Percentiles rank a stretch among this genome's conserved stretches.
Conservation (phyloP, 441 rosid genomes). For the Euphorbia celastroides region DNA sequence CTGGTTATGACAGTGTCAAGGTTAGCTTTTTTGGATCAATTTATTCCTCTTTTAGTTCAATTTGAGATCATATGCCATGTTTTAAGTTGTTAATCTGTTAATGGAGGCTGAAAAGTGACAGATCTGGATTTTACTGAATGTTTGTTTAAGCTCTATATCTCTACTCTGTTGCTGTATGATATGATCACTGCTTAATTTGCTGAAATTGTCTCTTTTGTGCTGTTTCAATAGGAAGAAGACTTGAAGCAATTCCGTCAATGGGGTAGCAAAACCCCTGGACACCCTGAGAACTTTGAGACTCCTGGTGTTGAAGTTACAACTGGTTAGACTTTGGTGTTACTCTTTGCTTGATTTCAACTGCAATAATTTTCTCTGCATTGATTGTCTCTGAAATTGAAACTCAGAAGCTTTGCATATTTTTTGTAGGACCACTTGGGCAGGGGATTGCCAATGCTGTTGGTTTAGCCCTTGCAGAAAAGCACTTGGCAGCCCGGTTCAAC, state of each 20-base stretch:
- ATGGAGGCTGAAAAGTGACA: conserved; percentile 12
- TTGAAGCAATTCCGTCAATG: conserved; percentile 88
- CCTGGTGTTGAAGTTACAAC: conserved; percentile 99
- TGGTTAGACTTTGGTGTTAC: conserved; percentile 41
- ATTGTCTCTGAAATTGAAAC: no score
- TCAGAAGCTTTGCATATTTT: neutral
- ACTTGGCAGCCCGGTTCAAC: conserved; percentile 95
- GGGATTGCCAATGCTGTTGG: conserved; percentile 98
- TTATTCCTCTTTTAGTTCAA: neutral
- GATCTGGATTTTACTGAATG: neutral
- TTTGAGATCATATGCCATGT: neutral
- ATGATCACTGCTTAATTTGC: neutral
- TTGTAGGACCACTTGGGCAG: conserved; percentile 97
- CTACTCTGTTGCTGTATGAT: neutral
- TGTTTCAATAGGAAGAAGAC: conserved; percentile 68
- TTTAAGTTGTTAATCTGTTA: conserved; percentile 2
- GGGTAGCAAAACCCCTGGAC: conserved; percentile 97
- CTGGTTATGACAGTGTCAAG: conserved; percentile 91
- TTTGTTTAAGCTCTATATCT: neutral
- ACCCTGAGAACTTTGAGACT: conserved; percentile 99
- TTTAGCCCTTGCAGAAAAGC: conserved; percentile 95
- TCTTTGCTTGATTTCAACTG: neutral
- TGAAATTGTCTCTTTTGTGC: conserved; percentile 5
- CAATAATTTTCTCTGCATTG: neutral
- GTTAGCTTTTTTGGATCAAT: conserved; percentile 37